Evolutionary conservation across 805 yeast genomes (phyloP), one percentile per base, ranked within the genome.

Genomic region (Brettanomyces nanus): DNA sequence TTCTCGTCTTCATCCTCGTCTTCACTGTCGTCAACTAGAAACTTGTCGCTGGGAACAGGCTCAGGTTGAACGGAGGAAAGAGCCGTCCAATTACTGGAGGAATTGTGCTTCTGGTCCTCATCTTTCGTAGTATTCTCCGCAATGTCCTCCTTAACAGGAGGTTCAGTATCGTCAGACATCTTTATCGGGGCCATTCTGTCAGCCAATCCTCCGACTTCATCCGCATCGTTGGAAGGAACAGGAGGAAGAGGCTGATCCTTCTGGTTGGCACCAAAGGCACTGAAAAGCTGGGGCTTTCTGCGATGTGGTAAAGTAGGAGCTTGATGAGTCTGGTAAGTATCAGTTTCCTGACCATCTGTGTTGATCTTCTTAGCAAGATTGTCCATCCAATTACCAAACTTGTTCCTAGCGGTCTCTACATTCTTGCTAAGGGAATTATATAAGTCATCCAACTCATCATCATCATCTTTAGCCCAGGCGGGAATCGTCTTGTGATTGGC

Each of bases 341-440:
- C 17, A 14, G 14, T 37, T 3, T 32, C 19, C 7, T 33, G 41
- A 7, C 39, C 45, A 22, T 51, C 51, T 6, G 49, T 45, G 29
- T 51, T 55, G 19, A 59, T 46, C 49, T 68, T 72, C 63, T 75
- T 77, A 23, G 79, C 70, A 40, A 85, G 53, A 13, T 78, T 84
- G 43, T 74, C 74, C 35, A 85, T 75, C 95, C 95, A 87, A 13
- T 77, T 72, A 44, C 82, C 80, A 41, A 87, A 75, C 39, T 81
- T 80, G 33, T 73, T 67, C 39, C 80, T 75, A 2, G 95, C 86
- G 49, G 85, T 95, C 50, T 81, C 87, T 33, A 87, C 68, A 17
- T 90, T 86, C 52, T 80, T 80, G 31, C 73, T 67, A 37, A 89
- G 70, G 36, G 77, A 73, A 31, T 80, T 77, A 41, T 80, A 72